Evolutionary conservation across 2,329 filamentous ascomycete genomes (phyloP).

Genomic region (Botrytis pseudocinerea): DNA sequence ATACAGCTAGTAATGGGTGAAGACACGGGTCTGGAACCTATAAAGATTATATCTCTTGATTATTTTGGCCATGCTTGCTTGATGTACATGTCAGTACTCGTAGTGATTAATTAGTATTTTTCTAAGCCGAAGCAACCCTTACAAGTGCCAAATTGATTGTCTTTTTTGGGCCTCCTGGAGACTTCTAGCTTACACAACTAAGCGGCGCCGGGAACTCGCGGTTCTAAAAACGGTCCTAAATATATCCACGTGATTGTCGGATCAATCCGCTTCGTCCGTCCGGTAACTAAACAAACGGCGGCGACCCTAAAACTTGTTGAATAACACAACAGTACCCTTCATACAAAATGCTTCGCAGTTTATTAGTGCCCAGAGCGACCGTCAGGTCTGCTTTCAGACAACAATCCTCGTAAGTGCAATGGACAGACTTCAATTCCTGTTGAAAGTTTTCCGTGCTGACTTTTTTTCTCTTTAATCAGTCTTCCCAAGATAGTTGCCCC

Average conservation of each 20-base stretch:
- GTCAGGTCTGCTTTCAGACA: slow-evolving; percentile 57
- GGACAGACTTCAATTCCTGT: slow-evolving; percentile 24
- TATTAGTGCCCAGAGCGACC: slow-evolving; percentile 60
- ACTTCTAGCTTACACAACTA: slow-evolving; percentile 3
- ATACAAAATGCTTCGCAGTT: slow-evolving; percentile 59
- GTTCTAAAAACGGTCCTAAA: neutral
- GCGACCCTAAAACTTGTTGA: slow-evolving; percentile 23
- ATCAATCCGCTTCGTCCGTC: slow-evolving; percentile 16
- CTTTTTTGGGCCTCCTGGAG: neutral
- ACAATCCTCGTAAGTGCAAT: slow-evolving; percentile 51
- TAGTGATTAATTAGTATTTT: neutral
- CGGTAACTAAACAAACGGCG: slow-evolving; percentile 16
- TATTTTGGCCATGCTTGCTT: neutral
- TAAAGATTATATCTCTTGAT: neutral
- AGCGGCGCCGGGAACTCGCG: slow-evolving; percentile 19
- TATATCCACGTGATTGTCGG: slow-evolving; percentile 9
- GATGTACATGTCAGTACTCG: neutral
- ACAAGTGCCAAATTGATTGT: neutral
- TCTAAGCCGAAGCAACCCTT: slow-evolving; percentile 7
- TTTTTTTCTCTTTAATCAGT: slow-evolving; percentile 42
- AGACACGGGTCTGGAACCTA: neutral
- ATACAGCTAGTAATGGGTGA: neutral
- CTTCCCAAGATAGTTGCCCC: slow-evolving; percentile 52
- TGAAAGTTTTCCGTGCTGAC: slow-evolving; percentile 20
- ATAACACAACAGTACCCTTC: slow-evolving; percentile 30